Percentiles rank a stretch among this genome's conserved stretches.
These are phyloP conservation scores for Thinopyrum obtusiflorum DNA, from an alignment of 202 grass and related monocot species.

Conservation along the genomic window DNA sequence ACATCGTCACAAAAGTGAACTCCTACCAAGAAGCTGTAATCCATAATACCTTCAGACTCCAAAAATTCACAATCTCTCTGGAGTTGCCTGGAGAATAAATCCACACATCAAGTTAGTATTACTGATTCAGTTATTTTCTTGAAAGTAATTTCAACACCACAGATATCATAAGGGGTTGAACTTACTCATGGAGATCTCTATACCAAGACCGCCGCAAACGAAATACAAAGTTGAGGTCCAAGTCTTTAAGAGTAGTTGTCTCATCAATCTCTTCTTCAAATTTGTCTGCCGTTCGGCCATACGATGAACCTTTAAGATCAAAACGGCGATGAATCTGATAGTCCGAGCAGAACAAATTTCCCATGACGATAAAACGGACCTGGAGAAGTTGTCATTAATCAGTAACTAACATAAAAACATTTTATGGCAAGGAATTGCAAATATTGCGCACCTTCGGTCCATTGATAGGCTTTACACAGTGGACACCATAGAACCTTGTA, in stretches of 20 bases:
- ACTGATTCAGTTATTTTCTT: background rate
- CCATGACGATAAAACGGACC: constrained; percentile 94
- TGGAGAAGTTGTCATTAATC: constrained; percentile 32
- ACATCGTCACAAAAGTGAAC: constrained; percentile 82
- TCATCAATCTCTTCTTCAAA: constrained; percentile 95
- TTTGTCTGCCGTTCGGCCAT: constrained; percentile 85
- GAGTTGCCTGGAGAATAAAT: constrained; percentile 61
- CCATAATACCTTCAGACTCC: constrained; percentile 95
- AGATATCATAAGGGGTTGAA: constrained; percentile 9
- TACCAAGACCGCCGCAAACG: constrained; percentile 74
- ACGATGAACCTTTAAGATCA: constrained; percentile 96
- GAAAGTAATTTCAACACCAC: background rate
- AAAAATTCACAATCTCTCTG: constrained; percentile 87
- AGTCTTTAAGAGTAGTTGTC: constrained; percentile 91
- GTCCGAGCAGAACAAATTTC: constrained; percentile 96
- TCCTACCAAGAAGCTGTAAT: constrained; percentile 98
- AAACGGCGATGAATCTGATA: constrained; percentile 91
- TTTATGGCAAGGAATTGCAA: background rate
- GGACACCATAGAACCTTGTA: constrained; percentile 92
- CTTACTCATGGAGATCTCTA: constrained; percentile 86
- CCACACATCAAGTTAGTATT: constrained; percentile 17
- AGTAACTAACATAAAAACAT: background rate
- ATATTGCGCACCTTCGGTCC: constrained; percentile 64
- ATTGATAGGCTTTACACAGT: constrained; percentile 85
- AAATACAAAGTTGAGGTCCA: constrained; percentile 97